Evolutionary conservation across 2,329 filamentous ascomycete genomes (phyloP).

Genomic region (Chrysoporthe deuterocubensis): DNA sequence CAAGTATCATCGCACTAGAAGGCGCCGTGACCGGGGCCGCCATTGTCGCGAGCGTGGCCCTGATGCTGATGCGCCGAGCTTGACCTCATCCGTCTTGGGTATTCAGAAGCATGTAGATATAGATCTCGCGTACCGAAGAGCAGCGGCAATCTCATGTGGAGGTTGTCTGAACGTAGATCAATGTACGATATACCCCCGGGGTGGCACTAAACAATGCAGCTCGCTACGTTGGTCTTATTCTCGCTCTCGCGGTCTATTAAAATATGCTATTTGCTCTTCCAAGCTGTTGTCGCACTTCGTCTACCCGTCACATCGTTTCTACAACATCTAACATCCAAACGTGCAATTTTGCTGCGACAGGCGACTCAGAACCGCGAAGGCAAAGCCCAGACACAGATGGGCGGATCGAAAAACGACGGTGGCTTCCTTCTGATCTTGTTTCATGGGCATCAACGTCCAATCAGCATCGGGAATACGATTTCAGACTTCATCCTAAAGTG

Average conservation of each 20-base stretch:
- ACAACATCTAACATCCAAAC: constrained; percentile 24
- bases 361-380: constrained; percentile 1
- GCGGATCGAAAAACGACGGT: not conserved
- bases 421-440: not conserved
- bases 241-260: constrained; percentile 28
- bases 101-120: constrained; percentile 21
- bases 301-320: constrained; percentile 23
- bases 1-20: constrained; percentile 71
- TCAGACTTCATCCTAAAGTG: constrained; percentile 13
- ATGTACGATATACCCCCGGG: not conserved
- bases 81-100: constrained; percentile 29
- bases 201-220: not conserved
- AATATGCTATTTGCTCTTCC: constrained; percentile 19
- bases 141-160: not conserved
- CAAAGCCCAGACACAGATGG: not conserved
- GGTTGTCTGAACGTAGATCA: constrained; percentile 7
- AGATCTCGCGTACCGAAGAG: constrained; percentile 20
- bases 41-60: constrained; percentile 57
- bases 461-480: not conserved
- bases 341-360: constrained; percentile 14
- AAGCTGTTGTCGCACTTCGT: constrained; percentile 16
- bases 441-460: not conserved
- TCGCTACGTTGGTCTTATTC: not conserved
- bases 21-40: constrained; percentile 69
- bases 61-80: constrained; percentile 50